These are phyloP conservation scores for Solanum lignicaule DNA, from an alignment of 257 asterid species.

Conservation along the genomic window DNA sequence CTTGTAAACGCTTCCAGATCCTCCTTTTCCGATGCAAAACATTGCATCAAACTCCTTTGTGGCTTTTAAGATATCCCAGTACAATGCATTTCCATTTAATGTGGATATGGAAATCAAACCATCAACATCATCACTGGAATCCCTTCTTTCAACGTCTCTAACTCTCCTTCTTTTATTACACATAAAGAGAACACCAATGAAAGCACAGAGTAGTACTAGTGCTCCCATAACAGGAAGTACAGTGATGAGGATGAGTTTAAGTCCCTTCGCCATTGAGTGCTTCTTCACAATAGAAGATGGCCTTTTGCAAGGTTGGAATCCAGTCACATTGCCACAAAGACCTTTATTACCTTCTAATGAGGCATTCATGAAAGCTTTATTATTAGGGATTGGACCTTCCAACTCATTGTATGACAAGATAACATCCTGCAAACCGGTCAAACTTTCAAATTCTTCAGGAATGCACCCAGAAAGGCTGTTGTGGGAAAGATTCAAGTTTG, in stretches of 20 bases:
- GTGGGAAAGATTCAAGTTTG: not conserved
- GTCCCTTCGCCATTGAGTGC: not conserved
- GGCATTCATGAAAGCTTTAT: not conserved
- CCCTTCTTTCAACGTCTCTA: not conserved
- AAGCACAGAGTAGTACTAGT: not conserved
- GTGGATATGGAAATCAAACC: not conserved
- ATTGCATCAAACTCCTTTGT: not conserved
- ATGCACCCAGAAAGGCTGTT: not conserved
- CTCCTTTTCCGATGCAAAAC: not conserved
- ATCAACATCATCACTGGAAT: not conserved
- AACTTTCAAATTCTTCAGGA: not conserved
- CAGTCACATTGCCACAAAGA: not conserved
- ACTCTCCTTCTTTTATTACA: not conserved
- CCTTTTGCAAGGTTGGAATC: not conserved
- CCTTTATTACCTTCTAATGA: not conserved
- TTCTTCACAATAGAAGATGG: not conserved
- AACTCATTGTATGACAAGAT: not conserved
- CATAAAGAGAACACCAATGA: not conserved
- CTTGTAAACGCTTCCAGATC: not conserved
- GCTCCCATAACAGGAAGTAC: not conserved
- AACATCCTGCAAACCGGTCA: not conserved
- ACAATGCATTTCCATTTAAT: not conserved
- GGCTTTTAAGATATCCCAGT: constrained; percentile 4
- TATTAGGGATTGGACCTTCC: not conserved
- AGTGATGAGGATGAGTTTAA: not conserved